Base-by-base conservation (phyloP, 192 early-diverging fungal species). In the Coemansia sp. region DNA sequence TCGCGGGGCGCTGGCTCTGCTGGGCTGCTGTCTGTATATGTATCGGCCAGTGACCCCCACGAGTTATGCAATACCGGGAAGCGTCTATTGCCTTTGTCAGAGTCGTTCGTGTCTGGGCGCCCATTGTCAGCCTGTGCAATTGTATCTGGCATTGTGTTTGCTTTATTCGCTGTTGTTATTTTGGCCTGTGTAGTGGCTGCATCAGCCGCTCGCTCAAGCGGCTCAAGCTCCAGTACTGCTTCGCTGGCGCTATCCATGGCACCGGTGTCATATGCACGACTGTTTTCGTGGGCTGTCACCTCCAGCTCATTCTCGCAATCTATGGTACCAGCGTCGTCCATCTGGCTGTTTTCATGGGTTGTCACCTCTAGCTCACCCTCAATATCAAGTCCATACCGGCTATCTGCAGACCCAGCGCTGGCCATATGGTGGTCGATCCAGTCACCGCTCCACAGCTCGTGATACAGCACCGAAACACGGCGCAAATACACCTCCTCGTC, bases 361-460 rank as follows among this genome's bases (percentile, higher is more conserved):
- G 45, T 29, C 16, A 19, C 26, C 27, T 50, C 43, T 5, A 10
- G 29, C 19, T 35, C 22, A 4, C 32, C 32, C 32, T 35, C 43
- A 12, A 8, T 16, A 22, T 18, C 12, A 4, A 11, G 32, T 9
- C 5, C 16, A 9, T 49, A 19, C 8, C 8, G 8, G 19, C 18
- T 20, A 20, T 49, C n/a, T 9, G 19, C 8, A 9, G 8, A 18
- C 7, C 48, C 48, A 11, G 52, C 39, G 52, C 41, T 35, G 16
- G 27, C 13, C 3, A 65, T 18, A 48, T 67, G 68, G 13, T 58
- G 43, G n/a, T 80, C 77, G 20, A 68, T 48, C 77, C 77, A 80
- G 43, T 80, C 77, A 39, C 61, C 62, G 64, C 39, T 71, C 77
- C 77, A 80, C 52, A 80, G 60, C 65, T 80, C 77, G 13, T 80